Evolutionary conservation across 352 stramenopile genomes (phyloP).

Genomic region (Peronospora tabacina): DNA sequence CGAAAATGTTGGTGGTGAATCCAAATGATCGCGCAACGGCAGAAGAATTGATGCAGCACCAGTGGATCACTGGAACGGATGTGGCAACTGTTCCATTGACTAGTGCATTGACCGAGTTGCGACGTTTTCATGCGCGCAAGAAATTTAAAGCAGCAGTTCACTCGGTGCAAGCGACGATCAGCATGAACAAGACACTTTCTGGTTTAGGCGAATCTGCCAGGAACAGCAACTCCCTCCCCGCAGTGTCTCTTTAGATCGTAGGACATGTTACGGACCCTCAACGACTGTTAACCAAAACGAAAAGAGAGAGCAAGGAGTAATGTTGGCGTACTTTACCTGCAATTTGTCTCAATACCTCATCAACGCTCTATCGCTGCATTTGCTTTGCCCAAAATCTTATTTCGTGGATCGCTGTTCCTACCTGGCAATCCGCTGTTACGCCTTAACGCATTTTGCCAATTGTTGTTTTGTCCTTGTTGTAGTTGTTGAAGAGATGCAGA

Average conservation of each 20-base stretch:
- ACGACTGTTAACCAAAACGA: slow-evolving; percentile 5
- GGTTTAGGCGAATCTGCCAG: slow-evolving; percentile 22
- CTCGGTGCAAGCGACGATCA: slow-evolving; percentile 72
- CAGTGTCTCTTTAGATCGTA: slow-evolving; percentile 41
- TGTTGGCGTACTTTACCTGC: not conserved
- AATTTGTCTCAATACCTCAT: not conserved
- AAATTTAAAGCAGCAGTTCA: slow-evolving; percentile 83
- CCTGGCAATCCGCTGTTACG: not conserved
- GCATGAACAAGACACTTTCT: slow-evolving; percentile 68
- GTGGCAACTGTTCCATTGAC: slow-evolving; percentile 66
- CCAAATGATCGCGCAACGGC: slow-evolving; percentile 60
- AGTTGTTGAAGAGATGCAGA: slow-evolving; percentile 22
- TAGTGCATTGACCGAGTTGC: slow-evolving; percentile 67
- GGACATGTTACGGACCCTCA: slow-evolving; percentile 1
- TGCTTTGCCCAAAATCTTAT: slow-evolving; percentile 24
- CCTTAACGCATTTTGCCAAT: slow-evolving; percentile 7
- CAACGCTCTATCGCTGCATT: slow-evolving; percentile 15
- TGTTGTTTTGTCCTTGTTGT: slow-evolving; percentile 28
- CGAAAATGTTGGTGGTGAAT: slow-evolving; percentile 76
- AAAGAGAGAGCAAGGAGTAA: slow-evolving; percentile 1
- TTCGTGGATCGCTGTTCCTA: slow-evolving; percentile 20
- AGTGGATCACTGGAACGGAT: slow-evolving; percentile 66
- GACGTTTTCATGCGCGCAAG: slow-evolving; percentile 73
- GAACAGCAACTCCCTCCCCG: slow-evolving; percentile 21
- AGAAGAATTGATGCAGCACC: slow-evolving; percentile 53